phyloP scores from a whole-genome alignment of 495 filamentous ascomycete species.

The Penicillium crystallinum region DNA sequence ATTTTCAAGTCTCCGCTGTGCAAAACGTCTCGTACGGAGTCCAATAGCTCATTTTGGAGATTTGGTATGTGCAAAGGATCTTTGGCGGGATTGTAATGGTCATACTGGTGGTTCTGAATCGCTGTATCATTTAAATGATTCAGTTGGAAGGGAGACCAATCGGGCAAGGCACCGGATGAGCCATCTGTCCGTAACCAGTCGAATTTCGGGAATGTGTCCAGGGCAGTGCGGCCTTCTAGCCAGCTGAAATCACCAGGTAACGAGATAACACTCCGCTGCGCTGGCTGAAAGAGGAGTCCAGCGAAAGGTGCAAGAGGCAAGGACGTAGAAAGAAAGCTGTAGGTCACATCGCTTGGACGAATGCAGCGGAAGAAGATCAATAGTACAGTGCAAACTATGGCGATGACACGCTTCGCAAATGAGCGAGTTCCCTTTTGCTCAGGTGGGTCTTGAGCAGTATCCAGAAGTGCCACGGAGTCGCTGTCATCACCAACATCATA shows the following conservation, averaged over 20 bases:
- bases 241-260: conserved; percentile 7
- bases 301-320: conserved; percentile 13
- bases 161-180: conserved; percentile 2
- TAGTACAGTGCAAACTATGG: not conserved
- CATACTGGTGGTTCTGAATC: not conserved
- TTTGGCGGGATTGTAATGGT: conserved; percentile 26
- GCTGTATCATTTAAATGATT: not conserved
- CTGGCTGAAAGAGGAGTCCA: not conserved
- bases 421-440: not conserved
- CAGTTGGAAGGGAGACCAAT: conserved; percentile 14
- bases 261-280: not conserved
- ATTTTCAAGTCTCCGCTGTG: conserved; percentile 24
- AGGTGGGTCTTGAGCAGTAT: not conserved
- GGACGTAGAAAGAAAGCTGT: conserved; percentile 11
- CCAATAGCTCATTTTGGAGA: conserved; percentile 27
- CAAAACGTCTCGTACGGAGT: conserved; percentile 16
- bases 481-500: conserved; percentile 8
- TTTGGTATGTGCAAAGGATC: conserved; percentile 35
- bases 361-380: conserved; percentile 5
- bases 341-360: conserved; percentile 10
- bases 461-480: conserved; percentile 6
- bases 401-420: not conserved
- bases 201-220: conserved; percentile 13
- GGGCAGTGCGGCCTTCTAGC: conserved; percentile 7
- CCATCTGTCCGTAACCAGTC: conserved; percentile 9